These are phyloP conservation scores for Nicotiana knightiana DNA, from an alignment of 257 asterid species.

Conservation along the genomic window DNA sequence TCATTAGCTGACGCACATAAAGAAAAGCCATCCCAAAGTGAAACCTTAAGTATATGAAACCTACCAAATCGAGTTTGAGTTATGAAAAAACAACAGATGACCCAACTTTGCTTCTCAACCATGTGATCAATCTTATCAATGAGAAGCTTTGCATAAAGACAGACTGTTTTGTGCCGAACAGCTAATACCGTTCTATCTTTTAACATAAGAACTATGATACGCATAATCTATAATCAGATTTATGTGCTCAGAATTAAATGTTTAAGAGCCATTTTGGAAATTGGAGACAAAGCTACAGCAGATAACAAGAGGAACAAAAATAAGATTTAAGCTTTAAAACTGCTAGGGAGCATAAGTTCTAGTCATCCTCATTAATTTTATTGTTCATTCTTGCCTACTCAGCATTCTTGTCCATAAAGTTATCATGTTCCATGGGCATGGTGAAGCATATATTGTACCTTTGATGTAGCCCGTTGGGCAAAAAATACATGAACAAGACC, in stretches of 20 bases:
- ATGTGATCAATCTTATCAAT: slow-evolving; percentile 1
- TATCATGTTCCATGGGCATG: background rate
- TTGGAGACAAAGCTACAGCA: background rate
- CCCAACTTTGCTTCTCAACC: slow-evolving; percentile 1
- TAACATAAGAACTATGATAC: background rate
- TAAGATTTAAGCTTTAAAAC: background rate
- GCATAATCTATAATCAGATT: background rate
- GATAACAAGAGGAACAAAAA: background rate
- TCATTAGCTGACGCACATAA: background rate
- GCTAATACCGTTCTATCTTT: background rate
- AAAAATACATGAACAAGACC: slow-evolving; percentile 92
- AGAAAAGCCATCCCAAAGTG: background rate
- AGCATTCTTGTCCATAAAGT: background rate
- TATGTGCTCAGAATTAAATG: background rate
- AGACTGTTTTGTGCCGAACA: background rate
- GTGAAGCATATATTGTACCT: slow-evolving; percentile 43
- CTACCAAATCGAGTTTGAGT: background rate
- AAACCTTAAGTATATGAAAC: background rate
- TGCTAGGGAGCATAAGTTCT: background rate
- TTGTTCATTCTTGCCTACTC: background rate
- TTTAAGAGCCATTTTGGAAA: background rate
- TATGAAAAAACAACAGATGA: background rate
- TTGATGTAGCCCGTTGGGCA: slow-evolving; percentile 73
- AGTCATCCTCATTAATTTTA: background rate
- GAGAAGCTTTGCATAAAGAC: background rate